Evolutionary conservation across 2,329 filamentous ascomycete species (phyloP).

Genomic region (Paecilomyces formosus): DNA sequence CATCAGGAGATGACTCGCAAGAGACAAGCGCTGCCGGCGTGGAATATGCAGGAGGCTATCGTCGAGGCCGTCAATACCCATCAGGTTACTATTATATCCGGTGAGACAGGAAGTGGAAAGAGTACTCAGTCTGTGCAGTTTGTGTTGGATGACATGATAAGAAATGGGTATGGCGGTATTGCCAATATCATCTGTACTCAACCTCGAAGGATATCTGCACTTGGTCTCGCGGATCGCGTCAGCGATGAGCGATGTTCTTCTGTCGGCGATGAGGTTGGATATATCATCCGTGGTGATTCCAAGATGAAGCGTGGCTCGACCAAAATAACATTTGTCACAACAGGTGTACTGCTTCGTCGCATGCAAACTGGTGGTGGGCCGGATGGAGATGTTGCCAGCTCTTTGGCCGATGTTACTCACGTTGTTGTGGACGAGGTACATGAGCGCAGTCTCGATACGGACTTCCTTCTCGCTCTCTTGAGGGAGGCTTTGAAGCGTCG

Average conservation of each 20-base stretch:
- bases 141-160: conserved; percentile 83
- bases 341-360: conserved; percentile 80
- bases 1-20: conserved; percentile 69
- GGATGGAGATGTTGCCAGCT: conserved; percentile 70
- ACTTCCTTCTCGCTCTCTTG: conserved; percentile 83
- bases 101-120: conserved; percentile 94
- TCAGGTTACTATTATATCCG: conserved; percentile 92
- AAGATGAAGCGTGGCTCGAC: conserved; percentile 63
- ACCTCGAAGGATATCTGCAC: conserved; percentile 84
- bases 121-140: conserved; percentile 97
- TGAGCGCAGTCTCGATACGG: conserved; percentile 87
- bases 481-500: conserved; percentile 69
- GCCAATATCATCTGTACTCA: conserved; percentile 95
- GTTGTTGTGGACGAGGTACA: conserved; percentile 96
- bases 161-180: conserved; percentile 62
- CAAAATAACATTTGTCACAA: conserved; percentile 92
- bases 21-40: conserved; percentile 73
- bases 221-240: conserved; percentile 89
- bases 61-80: conserved; percentile 66
- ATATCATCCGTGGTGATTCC: conserved; percentile 84
- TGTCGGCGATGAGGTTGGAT: conserved; percentile 85
- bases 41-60: conserved; percentile 71
- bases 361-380: conserved; percentile 83
- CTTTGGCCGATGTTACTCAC: conserved; percentile 84
- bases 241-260: conserved; percentile 78